Conservation (phyloP, 2,329 filamentous ascomycete species). For the Xylariales sp. region DNA sequence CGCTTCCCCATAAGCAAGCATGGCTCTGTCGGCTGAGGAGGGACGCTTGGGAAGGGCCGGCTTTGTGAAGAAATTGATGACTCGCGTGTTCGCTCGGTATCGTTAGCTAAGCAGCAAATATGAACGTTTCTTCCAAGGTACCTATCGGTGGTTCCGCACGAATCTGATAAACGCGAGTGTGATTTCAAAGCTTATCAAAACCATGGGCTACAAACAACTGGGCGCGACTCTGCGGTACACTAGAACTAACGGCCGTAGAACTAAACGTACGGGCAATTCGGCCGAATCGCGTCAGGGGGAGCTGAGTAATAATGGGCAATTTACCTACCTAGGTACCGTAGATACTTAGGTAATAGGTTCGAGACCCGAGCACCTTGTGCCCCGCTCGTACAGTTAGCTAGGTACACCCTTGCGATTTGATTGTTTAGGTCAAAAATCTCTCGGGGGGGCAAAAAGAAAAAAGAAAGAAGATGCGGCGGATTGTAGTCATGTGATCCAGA, state of each 20-base stretch:
- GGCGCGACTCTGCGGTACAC: too few species aligned
- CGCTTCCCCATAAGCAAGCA: slow-evolving; percentile 91
- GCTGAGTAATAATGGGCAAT: slow-evolving; percentile 13
- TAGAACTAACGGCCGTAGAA: too few species aligned
- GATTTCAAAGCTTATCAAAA: background rate
- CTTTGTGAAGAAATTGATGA: slow-evolving; percentile 50
- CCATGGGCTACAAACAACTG: too few species aligned
- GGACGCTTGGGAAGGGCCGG: slow-evolving; percentile 82
- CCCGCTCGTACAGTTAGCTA: too few species aligned
- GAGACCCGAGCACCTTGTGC: too few species aligned
- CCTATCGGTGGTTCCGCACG: background rate
- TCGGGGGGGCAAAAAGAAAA: too few species aligned
- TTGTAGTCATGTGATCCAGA: too few species aligned
- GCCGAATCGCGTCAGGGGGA: background rate
- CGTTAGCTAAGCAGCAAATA: slow-evolving; percentile 1
- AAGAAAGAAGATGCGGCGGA: too few species aligned
- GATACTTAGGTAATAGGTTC: too few species aligned
- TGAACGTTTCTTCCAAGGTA: background rate
- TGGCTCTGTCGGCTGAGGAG: slow-evolving; percentile 84
- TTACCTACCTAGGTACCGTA: too few species aligned
- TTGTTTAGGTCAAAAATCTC: too few species aligned
- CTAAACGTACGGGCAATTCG: background rate
- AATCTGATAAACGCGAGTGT: background rate
- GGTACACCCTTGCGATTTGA: too few species aligned
- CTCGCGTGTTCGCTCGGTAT: background rate